Evolutionary conservation across 768 basidiomycete genomes (phyloP).

Genomic region (Candolleomyces aberdarensis): DNA sequence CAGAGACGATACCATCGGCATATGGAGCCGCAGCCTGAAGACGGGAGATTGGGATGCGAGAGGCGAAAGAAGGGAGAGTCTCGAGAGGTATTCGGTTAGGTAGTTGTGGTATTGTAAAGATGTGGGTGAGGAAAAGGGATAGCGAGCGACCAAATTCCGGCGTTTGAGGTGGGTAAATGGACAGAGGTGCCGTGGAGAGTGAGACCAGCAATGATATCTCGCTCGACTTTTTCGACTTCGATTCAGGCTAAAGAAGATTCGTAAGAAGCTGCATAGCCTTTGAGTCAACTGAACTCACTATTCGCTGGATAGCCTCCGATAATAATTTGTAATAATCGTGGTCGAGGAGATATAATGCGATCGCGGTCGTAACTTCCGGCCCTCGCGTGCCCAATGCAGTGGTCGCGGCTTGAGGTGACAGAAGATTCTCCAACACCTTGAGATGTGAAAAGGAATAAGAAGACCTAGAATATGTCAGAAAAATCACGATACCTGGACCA

Average conservation of each 20-base stretch:
- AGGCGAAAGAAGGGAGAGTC: slow-evolving; percentile 62
- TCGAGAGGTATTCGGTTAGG: slow-evolving; percentile 69
- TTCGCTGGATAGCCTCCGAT: slow-evolving; percentile 36
- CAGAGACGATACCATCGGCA: slow-evolving; percentile 23
- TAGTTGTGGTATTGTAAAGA: slow-evolving; percentile 73
- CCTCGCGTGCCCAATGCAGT: slow-evolving; percentile 29
- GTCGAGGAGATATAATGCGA: slow-evolving; percentile 44
- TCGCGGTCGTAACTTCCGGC: slow-evolving; percentile 23
- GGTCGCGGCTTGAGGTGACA: slow-evolving; percentile 28
- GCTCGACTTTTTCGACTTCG: slow-evolving; percentile 50
- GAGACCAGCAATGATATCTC: slow-evolving; percentile 45
- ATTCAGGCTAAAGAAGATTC: not conserved
- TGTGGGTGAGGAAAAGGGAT: slow-evolving; percentile 41
- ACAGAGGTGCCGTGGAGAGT: slow-evolving; percentile 42
- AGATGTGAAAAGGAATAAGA: slow-evolving; percentile 45
- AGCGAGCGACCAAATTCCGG: slow-evolving; percentile 32
- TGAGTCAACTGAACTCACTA: slow-evolving; percentile 37
- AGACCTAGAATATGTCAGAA: slow-evolving; percentile 35
- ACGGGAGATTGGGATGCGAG: slow-evolving; percentile 52
- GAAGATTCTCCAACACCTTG: slow-evolving; percentile 44
- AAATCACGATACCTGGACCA: slow-evolving; percentile 35
- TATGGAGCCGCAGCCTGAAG: slow-evolving; percentile 27
- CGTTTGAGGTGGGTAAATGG: slow-evolving; percentile 20
- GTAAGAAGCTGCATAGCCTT: slow-evolving; percentile 7
- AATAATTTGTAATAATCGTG: slow-evolving; percentile 44